Evolutionary conservation across 2,329 filamentous ascomycete genomes (phyloP).

Genomic region (Phialophora chinensis): DNA sequence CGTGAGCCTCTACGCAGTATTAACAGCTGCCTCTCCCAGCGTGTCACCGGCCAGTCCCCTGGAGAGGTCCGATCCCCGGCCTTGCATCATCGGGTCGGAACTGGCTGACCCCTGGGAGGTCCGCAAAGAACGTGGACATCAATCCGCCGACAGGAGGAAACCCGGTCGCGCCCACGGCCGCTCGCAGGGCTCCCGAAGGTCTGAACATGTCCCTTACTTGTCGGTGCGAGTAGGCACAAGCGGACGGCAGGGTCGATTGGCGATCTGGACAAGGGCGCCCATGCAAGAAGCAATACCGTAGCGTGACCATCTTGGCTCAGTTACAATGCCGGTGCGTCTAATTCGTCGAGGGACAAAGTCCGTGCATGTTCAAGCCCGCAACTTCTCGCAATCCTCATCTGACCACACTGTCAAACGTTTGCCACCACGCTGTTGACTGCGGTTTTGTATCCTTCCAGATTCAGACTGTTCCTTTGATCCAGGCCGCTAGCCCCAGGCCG

Average conservation of each 20-base stretch:
- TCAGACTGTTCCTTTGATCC: conserved; percentile 44
- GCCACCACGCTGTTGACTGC: conserved; percentile 1
- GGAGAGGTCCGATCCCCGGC: too few species aligned
- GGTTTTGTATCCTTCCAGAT: conserved; percentile 10
- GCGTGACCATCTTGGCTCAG: neutral
- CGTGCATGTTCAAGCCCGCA: neutral
- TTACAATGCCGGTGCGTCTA: neutral
- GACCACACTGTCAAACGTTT: conserved; percentile 7
- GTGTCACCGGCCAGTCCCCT: too few species aligned
- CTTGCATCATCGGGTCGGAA: neutral
- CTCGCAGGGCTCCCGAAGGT: neutral
- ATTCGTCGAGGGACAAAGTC: neutral
- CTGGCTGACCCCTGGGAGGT: too few species aligned
- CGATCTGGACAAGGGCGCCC: neutral
- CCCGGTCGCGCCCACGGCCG: neutral
- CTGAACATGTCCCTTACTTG: neutral
- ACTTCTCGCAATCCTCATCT: conserved; percentile 7
- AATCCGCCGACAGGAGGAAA: too few species aligned
- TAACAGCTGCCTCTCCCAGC: too few species aligned
- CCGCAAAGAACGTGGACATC: too few species aligned
- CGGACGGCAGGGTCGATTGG: neutral
- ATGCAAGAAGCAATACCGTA: neutral
- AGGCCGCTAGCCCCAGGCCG: conserved; percentile 51
- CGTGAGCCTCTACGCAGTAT: neutral
- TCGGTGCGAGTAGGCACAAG: neutral